Evolutionary conservation across 2,329 filamentous ascomycete species (phyloP).

Genomic region (Eutypella sp.): DNA sequence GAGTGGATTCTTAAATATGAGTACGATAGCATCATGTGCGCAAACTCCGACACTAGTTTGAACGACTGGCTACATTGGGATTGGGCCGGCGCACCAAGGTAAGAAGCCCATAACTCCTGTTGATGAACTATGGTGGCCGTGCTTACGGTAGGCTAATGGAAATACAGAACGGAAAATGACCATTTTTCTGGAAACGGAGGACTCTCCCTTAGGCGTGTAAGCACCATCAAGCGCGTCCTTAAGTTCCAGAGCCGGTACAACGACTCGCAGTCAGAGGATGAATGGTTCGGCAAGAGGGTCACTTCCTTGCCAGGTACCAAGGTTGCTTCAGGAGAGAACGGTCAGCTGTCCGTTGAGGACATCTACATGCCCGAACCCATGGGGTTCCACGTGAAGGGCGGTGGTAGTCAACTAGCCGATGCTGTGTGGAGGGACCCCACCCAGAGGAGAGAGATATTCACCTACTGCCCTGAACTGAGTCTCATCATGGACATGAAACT

Average conservation of each 20-base stretch:
- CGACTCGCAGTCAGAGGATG: conserved; percentile 47
- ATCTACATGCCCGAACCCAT: conserved; percentile 45
- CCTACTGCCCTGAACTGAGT: conserved; percentile 52
- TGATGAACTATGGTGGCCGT: neutral
- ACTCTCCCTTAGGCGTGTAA: conserved; percentile 48
- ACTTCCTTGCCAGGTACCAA: conserved; percentile 42
- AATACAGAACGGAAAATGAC: conserved; percentile 32
- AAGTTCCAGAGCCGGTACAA: conserved; percentile 45
- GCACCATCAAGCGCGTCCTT: conserved; percentile 44
- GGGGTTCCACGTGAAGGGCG: conserved; percentile 48
- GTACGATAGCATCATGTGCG: conserved; percentile 51
- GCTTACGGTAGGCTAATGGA: neutral
- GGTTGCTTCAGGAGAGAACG: conserved; percentile 36
- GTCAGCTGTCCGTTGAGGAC: conserved; percentile 45
- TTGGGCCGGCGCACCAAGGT: conserved; percentile 50
- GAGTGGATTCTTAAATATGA: conserved; percentile 53
- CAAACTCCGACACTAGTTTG: conserved; percentile 45
- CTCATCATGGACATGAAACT: conserved; percentile 55
- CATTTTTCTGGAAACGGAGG: conserved; percentile 49
- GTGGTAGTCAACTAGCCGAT: conserved; percentile 35
- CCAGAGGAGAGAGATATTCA: conserved; percentile 42
- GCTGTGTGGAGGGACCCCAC: conserved; percentile 41
- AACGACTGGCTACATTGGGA: conserved; percentile 51
- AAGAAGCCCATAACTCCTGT: conserved; percentile 7
- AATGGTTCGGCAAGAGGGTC: conserved; percentile 49